Evolutionary conservation across 768 basidiomycete species (phyloP), one percentile per base, ranked within the genome.

Genomic region (Naganishia friedmannii): DNA sequence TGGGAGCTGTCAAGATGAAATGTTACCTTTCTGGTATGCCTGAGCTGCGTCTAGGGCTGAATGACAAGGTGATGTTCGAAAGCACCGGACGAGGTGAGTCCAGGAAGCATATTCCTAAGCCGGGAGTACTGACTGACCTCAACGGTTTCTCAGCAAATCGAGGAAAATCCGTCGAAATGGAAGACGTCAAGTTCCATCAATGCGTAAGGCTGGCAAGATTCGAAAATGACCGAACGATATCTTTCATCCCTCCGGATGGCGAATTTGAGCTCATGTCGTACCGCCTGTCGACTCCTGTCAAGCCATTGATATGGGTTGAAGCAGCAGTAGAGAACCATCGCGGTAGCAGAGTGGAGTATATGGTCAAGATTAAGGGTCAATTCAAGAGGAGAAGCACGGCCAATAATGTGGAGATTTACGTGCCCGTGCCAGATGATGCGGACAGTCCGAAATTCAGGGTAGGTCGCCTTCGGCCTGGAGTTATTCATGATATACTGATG

Each of bases 61-160:
- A 99, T 82, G 95, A 99, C 84, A 98, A 98, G 82, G 93, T 97
- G 80, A 98, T 99, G 95, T 97, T 98, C 76, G 96, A 99, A 82
- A 91, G 86, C 77, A 97, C 95, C 1, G 95, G 95, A 23, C 86
- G 96, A 75, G 92, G 93, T 94, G 79, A 77, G 91, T 78, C 19
- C 31, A 37, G 31, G 65, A 37, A 53, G 57, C 34, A 15, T 12
- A 32, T 37, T 39, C 34, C 31, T 9, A 15, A 12, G 17, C 39
- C 34, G 28, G 19, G 7, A 9, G 17, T 26, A 6, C 37, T 23
- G 6, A 48, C 45, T 39, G 19, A 45, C 29, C 65, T 26, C 48
- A 8, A 19, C 12, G 37, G 15, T 17, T 19, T 31, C 56, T 34
- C 80, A 89, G 92, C 92, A 28, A 89, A 93, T 0, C 88, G 95